Percentiles rank a stretch among this genome's conserved stretches.
Conservation (phyloP, 805 yeast genomes). For the Saturnispora besseyi region DNA sequence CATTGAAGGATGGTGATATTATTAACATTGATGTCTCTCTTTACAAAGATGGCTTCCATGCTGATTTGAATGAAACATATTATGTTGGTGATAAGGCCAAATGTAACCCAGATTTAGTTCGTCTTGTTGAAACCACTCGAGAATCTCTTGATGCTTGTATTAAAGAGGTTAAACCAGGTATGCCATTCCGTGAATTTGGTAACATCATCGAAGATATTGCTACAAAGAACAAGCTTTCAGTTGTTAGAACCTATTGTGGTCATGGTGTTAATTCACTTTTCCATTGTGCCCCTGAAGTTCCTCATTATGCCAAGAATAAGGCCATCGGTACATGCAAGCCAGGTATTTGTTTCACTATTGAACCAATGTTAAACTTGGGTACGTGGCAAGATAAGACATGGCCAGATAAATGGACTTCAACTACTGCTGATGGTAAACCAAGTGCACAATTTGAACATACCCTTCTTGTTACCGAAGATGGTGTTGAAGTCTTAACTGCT, state of each 20-base stretch:
- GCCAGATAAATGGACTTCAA: slow-evolving; percentile 98
- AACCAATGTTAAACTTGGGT: slow-evolving; percentile 93
- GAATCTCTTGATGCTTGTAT: slow-evolving; percentile 83
- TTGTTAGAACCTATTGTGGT: slow-evolving; percentile 85
- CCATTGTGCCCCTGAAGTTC: slow-evolving; percentile 88
- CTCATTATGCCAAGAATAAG: slow-evolving; percentile 91
- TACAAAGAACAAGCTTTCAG: slow-evolving; percentile 64
- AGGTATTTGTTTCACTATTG: slow-evolving; percentile 94
- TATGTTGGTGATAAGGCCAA: slow-evolving; percentile 88
- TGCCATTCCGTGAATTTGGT: slow-evolving; percentile 79
- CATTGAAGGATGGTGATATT: slow-evolving; percentile 87
- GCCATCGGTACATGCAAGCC: slow-evolving; percentile 90
- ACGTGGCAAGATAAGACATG: slow-evolving; percentile 70
- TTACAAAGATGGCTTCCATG: slow-evolving; percentile 81
- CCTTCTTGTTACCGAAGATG: slow-evolving; percentile 83
- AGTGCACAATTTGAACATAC: slow-evolving; percentile 97
- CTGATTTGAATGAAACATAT: slow-evolving; percentile 93
- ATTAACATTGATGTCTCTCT: slow-evolving; percentile 83
- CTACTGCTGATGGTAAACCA: slow-evolving; percentile 79
- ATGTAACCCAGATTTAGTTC: slow-evolving; percentile 70
- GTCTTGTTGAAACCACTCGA: slow-evolving; percentile 86
- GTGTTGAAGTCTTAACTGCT: slow-evolving; percentile 83
- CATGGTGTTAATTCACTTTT: slow-evolving; percentile 84
- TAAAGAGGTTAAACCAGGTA: slow-evolving; percentile 80
- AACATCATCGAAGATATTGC: slow-evolving; percentile 85